Evolutionary conservation across 140 eudicot genomes (phyloP).

Genomic region (Erigeron philadelphicus): DNA sequence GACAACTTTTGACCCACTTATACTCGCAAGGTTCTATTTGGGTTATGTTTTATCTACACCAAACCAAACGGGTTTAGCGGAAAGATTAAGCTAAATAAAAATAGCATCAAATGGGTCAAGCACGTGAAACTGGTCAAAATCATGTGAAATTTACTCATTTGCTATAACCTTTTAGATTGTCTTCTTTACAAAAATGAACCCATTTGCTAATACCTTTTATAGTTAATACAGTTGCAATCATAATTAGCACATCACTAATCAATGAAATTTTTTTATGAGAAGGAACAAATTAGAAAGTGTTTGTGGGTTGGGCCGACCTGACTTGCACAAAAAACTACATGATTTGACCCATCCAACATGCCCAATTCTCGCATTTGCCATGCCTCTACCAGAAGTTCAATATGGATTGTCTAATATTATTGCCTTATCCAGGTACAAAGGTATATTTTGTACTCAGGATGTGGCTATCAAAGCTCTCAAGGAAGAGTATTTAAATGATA

Average conservation of each 20-base stretch:
- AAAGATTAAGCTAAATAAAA: background rate
- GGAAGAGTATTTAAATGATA: conserved; percentile 48
- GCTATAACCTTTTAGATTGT: background rate
- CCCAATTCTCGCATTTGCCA: background rate
- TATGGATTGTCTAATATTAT: conserved; percentile 5
- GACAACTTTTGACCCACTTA: background rate
- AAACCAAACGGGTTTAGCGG: background rate
- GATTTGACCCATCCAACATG: background rate
- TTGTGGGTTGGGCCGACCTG: background rate
- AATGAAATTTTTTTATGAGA: background rate
- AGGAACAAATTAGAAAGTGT: background rate
- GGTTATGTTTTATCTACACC: background rate
- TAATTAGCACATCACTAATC: background rate
- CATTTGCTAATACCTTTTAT: too few species aligned
- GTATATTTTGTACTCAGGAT: conserved; percentile 61
- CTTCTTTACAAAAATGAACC: background rate
- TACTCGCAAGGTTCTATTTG: background rate
- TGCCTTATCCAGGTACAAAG: conserved; percentile 55
- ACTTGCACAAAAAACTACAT: background rate
- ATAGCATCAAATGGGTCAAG: background rate
- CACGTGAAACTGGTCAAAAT: background rate
- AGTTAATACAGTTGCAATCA: background rate
- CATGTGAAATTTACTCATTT: background rate
- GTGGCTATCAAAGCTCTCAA: conserved; percentile 86
- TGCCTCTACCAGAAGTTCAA: conserved; percentile 2